Base-by-base conservation (phyloP, 768 basidiomycete species). In the Tulasnella sp. region DNA sequence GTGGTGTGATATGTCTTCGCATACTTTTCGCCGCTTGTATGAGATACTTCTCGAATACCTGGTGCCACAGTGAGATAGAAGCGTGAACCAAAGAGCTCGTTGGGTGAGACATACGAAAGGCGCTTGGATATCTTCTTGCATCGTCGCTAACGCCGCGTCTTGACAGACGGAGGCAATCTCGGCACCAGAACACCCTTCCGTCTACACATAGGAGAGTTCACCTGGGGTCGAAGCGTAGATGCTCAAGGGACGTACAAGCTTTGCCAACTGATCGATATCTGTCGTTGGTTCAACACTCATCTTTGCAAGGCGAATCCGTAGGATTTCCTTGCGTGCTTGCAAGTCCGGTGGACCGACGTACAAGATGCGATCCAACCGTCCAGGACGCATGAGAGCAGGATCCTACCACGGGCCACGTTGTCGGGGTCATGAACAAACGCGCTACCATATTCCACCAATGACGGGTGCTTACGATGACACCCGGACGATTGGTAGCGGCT, bases 401-500 rank as follows among this genome's bases (percentile, higher is more conserved):
- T 99, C 94, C 96, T 99, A 27, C 5, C 2, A 48, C 19, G 23
- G 34, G 46, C 6, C 40, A 35, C 25, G 17, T 27, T 41, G 31
- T 35, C 40, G 23, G 15, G 12, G 2, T 36, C 2, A 19, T 6
- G 48, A 39, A 46, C 21, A 27, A n/a, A 42, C 35, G 49, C 15
- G 14, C 6, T 17, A 9, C 31, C 25, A 23, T 17, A 51, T 58
- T 39, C n/a, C n/a, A n/a, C n/a, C n/a, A n/a, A n/a, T 8, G 8
- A 32, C 21, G 19, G 46, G 6, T 42, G 75, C 87, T 67, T 59
- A 86, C 85, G 40, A 96, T 82, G n/a, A 81, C 80, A 60, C 96
- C 92, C 6, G 96, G 96, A 57, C 93, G 72, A 67, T 99, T 98
- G 11, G 96, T 99, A 0, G 96, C 96, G 1, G 91, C 96, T 8